Evolutionary conservation across 805 yeast genomes (phyloP), one percentile per base, ranked within the genome.

Genomic region (Schwanniomyces vanrijiae): DNA sequence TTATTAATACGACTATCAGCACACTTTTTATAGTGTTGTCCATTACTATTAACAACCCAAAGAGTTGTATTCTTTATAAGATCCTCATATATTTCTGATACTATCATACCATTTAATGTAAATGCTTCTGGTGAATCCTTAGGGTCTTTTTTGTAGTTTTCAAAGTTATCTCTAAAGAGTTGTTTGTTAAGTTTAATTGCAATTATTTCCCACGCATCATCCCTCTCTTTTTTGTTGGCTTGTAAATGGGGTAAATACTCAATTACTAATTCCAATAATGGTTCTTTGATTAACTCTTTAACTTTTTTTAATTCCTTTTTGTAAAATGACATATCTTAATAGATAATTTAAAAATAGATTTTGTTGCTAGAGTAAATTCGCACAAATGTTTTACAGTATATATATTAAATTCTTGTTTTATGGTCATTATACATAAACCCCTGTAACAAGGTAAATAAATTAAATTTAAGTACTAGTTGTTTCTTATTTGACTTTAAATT

Each of bases 171-270:
- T 31, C 8, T 31, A 7, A 31, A 31, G 6, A 31, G 35, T 2
- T 31, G 35, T 11, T 52, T 60, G 47, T 58, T 64, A 19, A 68
- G 48, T 37, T 62, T 62, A 21, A 66, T 66, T n/a, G 73, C 72
- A 14, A 68, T 53, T 2, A 63, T 49, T 51, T 66, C 73, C 73
- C 73, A 68, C 0, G 55, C 44, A 46, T 65, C 65, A 26, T 64
- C 65, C 43, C 55, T 56, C 33, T 57, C 58, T 25, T 46, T 37
- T 14, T 43, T 48, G 1, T 59, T 63, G 10, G 55, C 22, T 51
- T 68, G 73, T 13, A 66, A 51, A 52, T 68, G 72, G 7, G 73
- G 73, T 21, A 68, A 53, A 24, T 60, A 49, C 38, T 53, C 57
- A 11, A 68, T 47, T 1, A 66, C 69, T 21, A 55, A 48, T 39